Conservation (phyloP, 768 basidiomycete species). For the Kondoa subrosea region DNA sequence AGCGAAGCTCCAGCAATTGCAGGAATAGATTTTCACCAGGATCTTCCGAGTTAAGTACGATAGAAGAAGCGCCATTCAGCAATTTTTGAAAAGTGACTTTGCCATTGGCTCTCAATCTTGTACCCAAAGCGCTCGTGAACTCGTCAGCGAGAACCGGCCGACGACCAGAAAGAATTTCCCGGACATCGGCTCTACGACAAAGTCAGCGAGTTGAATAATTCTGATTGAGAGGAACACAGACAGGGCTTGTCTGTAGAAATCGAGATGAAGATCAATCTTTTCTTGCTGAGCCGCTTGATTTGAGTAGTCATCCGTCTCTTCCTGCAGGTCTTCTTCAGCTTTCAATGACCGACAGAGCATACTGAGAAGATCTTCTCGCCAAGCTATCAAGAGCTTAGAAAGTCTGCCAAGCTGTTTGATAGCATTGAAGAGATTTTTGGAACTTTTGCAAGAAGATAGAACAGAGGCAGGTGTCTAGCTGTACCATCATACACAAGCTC, state of each 20-base stretch:
- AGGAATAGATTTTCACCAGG: neutral
- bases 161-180: conserved; percentile 11
- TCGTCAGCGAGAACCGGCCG: conserved; percentile 10
- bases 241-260: conserved; percentile 16
- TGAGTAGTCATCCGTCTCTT: conserved; percentile 24
- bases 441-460: neutral
- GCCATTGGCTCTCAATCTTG: neutral
- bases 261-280: conserved; percentile 20
- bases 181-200: conserved; percentile 9
- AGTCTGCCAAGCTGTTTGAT: neutral
- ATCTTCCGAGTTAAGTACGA: neutral
- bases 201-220: neutral
- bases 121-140: neutral
- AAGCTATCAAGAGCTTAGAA: neutral
- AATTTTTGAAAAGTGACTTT: neutral
- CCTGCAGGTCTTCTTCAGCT: conserved; percentile 9
- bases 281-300: conserved; percentile 24
- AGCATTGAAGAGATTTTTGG: neutral
- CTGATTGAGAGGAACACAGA: conserved; percentile 11
- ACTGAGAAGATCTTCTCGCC: neutral
- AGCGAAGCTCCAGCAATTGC: neutral
- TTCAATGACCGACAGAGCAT: conserved; percentile 6
- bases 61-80: neutral
- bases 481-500: too few relatives aligned
- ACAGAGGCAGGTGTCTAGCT: too few relatives aligned